Evolutionary conservation across 2,329 filamentous ascomycete genomes (phyloP).

Genomic region (Colletotrichum tropicicola): DNA sequence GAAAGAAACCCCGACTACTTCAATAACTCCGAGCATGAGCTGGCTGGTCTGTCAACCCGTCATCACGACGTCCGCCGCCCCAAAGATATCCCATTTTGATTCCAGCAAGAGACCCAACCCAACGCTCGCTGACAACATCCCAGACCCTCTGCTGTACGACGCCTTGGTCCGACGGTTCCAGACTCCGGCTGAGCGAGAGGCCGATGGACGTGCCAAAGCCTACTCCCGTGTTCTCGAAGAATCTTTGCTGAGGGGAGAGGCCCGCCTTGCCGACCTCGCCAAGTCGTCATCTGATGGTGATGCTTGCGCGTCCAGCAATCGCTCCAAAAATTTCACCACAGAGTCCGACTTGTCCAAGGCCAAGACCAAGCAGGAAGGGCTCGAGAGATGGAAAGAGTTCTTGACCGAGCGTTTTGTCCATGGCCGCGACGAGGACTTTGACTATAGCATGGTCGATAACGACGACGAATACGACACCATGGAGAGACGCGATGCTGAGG

Average conservation of each 20-base stretch:
- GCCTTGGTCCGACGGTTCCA: slow-evolving; percentile 81
- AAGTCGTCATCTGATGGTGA: neutral
- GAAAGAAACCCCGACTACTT: slow-evolving; percentile 79
- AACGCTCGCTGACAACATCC: neutral
- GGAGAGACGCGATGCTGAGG: slow-evolving; percentile 70
- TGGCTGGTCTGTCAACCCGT: slow-evolving; percentile 53
- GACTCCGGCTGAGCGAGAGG: slow-evolving; percentile 75
- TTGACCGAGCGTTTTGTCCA: slow-evolving; percentile 78
- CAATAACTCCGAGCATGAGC: slow-evolving; percentile 60
- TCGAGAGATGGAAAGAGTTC: slow-evolving; percentile 74
- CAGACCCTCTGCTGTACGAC: slow-evolving; percentile 85
- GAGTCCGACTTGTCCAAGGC: slow-evolving; percentile 46
- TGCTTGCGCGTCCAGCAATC: neutral
- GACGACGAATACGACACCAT: slow-evolving; percentile 76
- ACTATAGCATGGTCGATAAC: slow-evolving; percentile 76
- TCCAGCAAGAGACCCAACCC: no score
- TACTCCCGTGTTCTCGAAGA: slow-evolving; percentile 83
- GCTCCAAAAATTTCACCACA: neutral
- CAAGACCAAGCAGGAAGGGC: slow-evolving; percentile 71
- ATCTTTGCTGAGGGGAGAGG: slow-evolving; percentile 79
- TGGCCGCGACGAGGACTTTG: slow-evolving; percentile 81
- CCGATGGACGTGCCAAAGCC: slow-evolving; percentile 77
- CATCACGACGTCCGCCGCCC: neutral
- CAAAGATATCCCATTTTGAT: no score
- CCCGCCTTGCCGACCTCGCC: slow-evolving; percentile 69